Conservation (phyloP, 1,284 basidiomycete genomes). For the Microbotryomycetes sp. region DNA sequence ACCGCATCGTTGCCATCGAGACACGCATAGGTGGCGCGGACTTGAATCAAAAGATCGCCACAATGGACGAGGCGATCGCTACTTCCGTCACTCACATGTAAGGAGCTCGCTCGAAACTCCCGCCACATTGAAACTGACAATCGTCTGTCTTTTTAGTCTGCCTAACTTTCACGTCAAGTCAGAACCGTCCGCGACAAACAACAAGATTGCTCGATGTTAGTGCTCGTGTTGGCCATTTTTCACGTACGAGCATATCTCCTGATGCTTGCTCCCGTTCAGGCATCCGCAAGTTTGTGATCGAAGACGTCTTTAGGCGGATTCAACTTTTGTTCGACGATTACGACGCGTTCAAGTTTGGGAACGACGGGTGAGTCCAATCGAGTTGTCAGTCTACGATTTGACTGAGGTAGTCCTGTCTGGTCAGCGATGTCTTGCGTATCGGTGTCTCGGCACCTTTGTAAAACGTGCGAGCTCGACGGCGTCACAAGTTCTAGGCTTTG, state of each 20-base stretch:
- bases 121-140: not conserved
- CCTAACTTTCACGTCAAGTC: conserved; percentile 54
- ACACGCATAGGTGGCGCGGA: conserved; percentile 40
- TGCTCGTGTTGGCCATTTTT: conserved; percentile 38
- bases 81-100: conserved; percentile 54
- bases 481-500: no score
- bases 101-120: conserved; percentile 26
- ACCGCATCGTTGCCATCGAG: conserved; percentile 50
- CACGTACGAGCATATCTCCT: no score
- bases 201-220: conserved; percentile 4
- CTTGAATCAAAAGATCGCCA: conserved; percentile 40
- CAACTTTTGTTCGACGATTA: conserved; percentile 39
- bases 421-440: no score
- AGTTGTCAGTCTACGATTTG: no score
- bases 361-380: conserved; percentile 14
- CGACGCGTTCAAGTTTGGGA: conserved; percentile 12
- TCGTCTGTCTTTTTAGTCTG: conserved; percentile 42
- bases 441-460: no score
- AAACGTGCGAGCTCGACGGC: no score
- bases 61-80: conserved; percentile 46
- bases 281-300: conserved; percentile 49
- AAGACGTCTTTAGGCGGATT: conserved; percentile 53
- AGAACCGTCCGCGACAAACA: conserved; percentile 38
- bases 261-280: no score
- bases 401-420: no score